Conservation (phyloP, 768 basidiomycete genomes). For the Termitomyces sp. region DNA sequence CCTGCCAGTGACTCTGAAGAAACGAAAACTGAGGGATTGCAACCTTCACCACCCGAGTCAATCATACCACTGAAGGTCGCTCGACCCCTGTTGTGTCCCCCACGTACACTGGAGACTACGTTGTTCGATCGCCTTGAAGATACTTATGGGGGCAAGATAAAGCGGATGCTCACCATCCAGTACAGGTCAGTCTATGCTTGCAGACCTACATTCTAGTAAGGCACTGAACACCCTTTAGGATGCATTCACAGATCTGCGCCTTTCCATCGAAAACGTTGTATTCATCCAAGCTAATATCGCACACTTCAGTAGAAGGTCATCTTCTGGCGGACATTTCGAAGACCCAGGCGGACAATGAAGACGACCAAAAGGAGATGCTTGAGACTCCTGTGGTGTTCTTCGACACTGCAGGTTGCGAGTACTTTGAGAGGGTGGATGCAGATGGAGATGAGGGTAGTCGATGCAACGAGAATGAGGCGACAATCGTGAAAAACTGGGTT, state of each 20-base stretch:
- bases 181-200: slow-evolving; percentile 56
- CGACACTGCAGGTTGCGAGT: slow-evolving; percentile 93
- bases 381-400: slow-evolving; percentile 85
- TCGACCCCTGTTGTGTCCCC: slow-evolving; percentile 41
- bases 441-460: slow-evolving; percentile 87
- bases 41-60: neutral
- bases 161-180: slow-evolving; percentile 85
- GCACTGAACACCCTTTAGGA: slow-evolving; percentile 39
- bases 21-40: neutral
- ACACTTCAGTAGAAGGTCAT: slow-evolving; percentile 67
- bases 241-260: slow-evolving; percentile 81
- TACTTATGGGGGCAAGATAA: slow-evolving; percentile 82
- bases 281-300: slow-evolving; percentile 61
- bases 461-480: slow-evolving; percentile 93
- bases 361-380: slow-evolving; percentile 69
- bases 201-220: neutral
- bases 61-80: slow-evolving; percentile 10
- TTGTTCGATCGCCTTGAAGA: slow-evolving; percentile 89
- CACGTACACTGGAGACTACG: slow-evolving; percentile 79
- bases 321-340: slow-evolving; percentile 70
- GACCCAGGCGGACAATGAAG: slow-evolving; percentile 47
- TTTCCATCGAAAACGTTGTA: slow-evolving; percentile 89
- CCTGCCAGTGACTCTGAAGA: neutral
- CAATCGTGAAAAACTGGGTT: slow-evolving; percentile 80
- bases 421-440: slow-evolving; percentile 78